Conservation (phyloP, 192 early-diverging fungal species). For the Coemansia sp. region DNA sequence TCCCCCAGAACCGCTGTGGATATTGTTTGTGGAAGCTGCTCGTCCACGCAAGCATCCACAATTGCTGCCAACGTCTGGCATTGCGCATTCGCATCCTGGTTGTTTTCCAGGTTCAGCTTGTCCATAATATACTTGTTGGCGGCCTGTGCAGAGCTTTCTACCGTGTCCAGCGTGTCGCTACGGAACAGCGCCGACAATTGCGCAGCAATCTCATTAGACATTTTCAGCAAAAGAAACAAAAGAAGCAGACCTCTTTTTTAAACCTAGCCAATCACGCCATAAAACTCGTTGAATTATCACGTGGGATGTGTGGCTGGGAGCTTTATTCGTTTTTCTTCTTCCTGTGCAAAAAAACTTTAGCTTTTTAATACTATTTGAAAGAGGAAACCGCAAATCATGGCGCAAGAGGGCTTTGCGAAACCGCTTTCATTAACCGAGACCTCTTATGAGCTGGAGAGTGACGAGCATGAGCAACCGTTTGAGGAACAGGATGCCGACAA, state of each 20-base stretch:
- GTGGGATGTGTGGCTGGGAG: neutral
- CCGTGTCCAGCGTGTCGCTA: slow-evolving; percentile 17
- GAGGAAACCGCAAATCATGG: slow-evolving; percentile 3
- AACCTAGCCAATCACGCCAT: slow-evolving; percentile 3
- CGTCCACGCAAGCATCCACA: slow-evolving; percentile 60
- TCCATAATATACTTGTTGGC: slow-evolving; percentile 8
- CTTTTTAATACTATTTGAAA: slow-evolving; percentile 3
- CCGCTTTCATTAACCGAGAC: neutral
- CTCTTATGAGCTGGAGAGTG: neutral
- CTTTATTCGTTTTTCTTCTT: slow-evolving; percentile 3
- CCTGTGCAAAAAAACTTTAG: neutral
- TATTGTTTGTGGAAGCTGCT: slow-evolving; percentile 70
- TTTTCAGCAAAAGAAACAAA: slow-evolving; percentile 5
- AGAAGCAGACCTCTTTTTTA: neutral
- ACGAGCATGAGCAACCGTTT: neutral
- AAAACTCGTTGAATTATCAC: slow-evolving; percentile 1
- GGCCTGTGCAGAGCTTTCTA: slow-evolving; percentile 5
- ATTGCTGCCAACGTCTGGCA: slow-evolving; percentile 17
- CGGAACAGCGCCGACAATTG: slow-evolving; percentile 30
- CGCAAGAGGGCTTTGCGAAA: slow-evolving; percentile 6
- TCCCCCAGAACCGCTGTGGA: slow-evolving; percentile 73
- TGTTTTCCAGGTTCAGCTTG: slow-evolving; percentile 6
- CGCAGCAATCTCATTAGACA: slow-evolving; percentile 23
- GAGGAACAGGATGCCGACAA: neutral
- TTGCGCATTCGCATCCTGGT: slow-evolving; percentile 6